Evolutionary conservation across 495 filamentous ascomycete genomes (phyloP), one percentile per base, ranked within the genome.

Genomic region (Penicillium simplicissimum): DNA sequence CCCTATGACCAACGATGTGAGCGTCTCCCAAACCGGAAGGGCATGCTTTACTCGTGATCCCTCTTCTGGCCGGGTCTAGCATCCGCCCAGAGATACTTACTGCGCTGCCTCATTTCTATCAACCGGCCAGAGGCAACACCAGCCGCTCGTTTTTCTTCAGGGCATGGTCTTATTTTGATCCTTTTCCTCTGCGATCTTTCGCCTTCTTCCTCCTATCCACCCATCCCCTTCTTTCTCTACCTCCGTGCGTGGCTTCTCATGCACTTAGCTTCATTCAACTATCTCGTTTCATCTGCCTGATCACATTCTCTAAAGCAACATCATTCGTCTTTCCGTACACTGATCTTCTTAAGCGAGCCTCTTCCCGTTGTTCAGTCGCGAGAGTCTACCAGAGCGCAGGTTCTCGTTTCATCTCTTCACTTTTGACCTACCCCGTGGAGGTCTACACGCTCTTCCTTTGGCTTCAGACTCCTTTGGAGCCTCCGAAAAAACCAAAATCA

Each of bases 1-100:
- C 48, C 53, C 33, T 33, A 60, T 60, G 49, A 52, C 53, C 28
- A 17, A 36, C 25, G n/a, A 52, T 55, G 65, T 48, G 63, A 66
- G 36, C n/a, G 28, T 25, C 31, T n/a, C 66, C 60, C 42, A 52
- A 66, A 57, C 43, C 63, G 60, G 63, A 68, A 57, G 34, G 35
- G 31, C 38, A 54, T 47, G 37, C 55, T 62, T 53, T 59, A 61
- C 57, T 38, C 34, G 66, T 69, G 66, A 66, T 58, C 63, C 61
- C 51, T 37, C 47, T 36, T 52, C 42, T 61, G 52, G 47, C 45
- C 38, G 19, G n/a, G 49, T 58, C 58, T 43, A 57, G 58, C 54
- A 25, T 45, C 37, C 34, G 37, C 58, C 31, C 21, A 31, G 45
- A 55, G 28, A 51, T 55, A 53, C 49, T 60, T 52, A 2, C 35